A percentile compares a stretch with the other conserved stretches of the same genome.
These are phyloP conservation scores for Ophiostoma piceae DNA, from an alignment of 2,329 filamentous ascomycete species.

Conservation along the genomic window DNA sequence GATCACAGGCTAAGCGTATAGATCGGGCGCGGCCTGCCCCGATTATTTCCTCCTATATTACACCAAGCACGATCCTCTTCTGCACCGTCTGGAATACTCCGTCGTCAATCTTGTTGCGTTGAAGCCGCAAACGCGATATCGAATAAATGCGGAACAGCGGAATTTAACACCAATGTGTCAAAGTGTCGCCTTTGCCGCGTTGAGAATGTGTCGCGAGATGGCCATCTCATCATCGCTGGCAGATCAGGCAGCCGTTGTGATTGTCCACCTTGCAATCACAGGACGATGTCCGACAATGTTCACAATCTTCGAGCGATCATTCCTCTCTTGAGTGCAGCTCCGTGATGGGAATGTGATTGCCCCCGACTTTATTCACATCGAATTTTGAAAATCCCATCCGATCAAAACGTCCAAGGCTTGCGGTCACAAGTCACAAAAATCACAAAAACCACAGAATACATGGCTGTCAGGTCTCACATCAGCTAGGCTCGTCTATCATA, in stretches of 20 bases:
- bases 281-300: too few relatives aligned
- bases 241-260: neutral
- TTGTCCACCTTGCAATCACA: neutral
- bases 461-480: neutral
- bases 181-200: neutral
- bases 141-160: neutral
- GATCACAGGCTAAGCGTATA: conserved; percentile 2
- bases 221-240: neutral
- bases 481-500: neutral
- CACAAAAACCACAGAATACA: neutral
- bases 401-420: neutral
- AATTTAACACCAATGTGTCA: neutral
- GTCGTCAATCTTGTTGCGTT: too few relatives aligned
- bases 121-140: neutral
- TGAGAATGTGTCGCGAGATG: neutral
- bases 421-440: neutral
- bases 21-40: neutral
- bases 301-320: neutral
- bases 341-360: neutral
- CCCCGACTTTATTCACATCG: neutral
- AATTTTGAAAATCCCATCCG: neutral
- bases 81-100: too few relatives aligned
- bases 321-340: neutral
- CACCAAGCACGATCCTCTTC: neutral
- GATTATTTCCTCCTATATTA: conserved; percentile 8